A percentile compares a stretch with the other conserved stretches of the same genome.
phyloP scores from a whole-genome alignment of 352 stramenopile genomes.

The Phytophthora melonis region DNA sequence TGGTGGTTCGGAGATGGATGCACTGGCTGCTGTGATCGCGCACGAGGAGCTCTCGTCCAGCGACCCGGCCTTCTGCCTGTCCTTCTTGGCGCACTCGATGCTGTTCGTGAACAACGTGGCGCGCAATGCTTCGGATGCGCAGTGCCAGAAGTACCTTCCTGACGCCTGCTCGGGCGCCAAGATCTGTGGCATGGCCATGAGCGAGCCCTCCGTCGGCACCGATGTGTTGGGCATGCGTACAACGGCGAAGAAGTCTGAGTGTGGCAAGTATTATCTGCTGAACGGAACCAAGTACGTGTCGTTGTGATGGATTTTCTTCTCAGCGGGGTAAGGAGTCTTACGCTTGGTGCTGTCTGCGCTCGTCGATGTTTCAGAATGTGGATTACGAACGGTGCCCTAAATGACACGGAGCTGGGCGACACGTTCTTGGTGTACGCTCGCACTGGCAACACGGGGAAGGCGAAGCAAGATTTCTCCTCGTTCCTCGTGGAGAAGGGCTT shows the following conservation, averaged over 20 bases:
- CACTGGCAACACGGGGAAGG: slow-evolving; percentile 90
- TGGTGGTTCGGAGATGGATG: slow-evolving; percentile 96
- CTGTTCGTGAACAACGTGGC: slow-evolving; percentile 95
- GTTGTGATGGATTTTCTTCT: neutral
- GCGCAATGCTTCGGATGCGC: slow-evolving; percentile 89
- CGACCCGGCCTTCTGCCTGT: slow-evolving; percentile 98
- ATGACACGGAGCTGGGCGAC: slow-evolving; percentile 95
- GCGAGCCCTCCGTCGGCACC: slow-evolving; percentile 96
- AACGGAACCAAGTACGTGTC: slow-evolving; percentile 84
- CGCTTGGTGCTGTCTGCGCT: neutral
- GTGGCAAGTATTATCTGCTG: slow-evolving; percentile 92
- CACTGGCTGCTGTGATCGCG: slow-evolving; percentile 94
- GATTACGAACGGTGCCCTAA: slow-evolving; percentile 99
- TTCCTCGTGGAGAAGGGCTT: slow-evolving; percentile 99
- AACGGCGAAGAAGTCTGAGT: slow-evolving; percentile 88
- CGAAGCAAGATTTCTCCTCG: slow-evolving; percentile 94
- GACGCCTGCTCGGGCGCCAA: slow-evolving; percentile 92
- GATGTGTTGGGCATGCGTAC: slow-evolving; percentile 97
- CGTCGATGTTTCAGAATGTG: slow-evolving; percentile 90
- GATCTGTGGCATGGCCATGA: slow-evolving; percentile 99
- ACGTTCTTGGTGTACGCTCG: slow-evolving; percentile 98
- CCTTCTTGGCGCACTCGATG: slow-evolving; percentile 96
- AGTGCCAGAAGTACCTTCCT: slow-evolving; percentile 92
- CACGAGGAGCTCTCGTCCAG: slow-evolving; percentile 97
- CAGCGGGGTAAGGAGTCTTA: slow-evolving; percentile 1